Evolutionary conservation across 1,284 basidiomycete genomes (phyloP).

Genomic region (Austroboletus novae-zelandiae): DNA sequence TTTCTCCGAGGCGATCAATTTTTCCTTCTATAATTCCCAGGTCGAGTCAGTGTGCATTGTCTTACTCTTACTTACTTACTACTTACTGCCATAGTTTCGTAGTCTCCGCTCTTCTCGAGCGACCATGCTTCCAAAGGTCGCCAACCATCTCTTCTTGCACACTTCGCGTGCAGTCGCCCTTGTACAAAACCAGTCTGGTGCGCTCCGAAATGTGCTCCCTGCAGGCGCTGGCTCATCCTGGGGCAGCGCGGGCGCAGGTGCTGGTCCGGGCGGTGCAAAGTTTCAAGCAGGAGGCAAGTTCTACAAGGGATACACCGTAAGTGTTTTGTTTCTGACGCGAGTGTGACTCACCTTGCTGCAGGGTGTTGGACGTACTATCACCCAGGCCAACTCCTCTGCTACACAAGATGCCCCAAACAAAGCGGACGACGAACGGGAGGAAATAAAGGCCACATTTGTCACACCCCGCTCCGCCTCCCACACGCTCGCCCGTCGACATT

Average conservation of each 20-base stretch:
- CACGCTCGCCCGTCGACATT: slow-evolving; percentile 54
- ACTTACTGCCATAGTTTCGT: neutral
- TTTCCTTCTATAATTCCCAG: slow-evolving; percentile 15
- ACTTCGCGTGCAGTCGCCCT: slow-evolving; percentile 71
- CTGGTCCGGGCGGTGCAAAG: slow-evolving; percentile 64
- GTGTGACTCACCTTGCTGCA: slow-evolving; percentile 27
- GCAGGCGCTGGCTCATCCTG: slow-evolving; percentile 55
- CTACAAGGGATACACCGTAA: slow-evolving; percentile 57
- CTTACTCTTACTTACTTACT: neutral
- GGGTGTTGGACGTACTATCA: slow-evolving; percentile 64
- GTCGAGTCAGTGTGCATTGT: neutral
- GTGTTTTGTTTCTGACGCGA: slow-evolving; percentile 12
- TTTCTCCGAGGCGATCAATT: slow-evolving; percentile 15
- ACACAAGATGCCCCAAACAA: slow-evolving; percentile 45
- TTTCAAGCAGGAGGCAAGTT: slow-evolving; percentile 67
- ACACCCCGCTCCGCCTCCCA: slow-evolving; percentile 29
- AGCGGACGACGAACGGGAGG: slow-evolving; percentile 59
- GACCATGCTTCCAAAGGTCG: slow-evolving; percentile 76
- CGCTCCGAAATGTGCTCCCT: slow-evolving; percentile 66
- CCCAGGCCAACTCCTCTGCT: slow-evolving; percentile 62
- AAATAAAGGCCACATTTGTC: slow-evolving; percentile 37
- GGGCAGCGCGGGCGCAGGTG: slow-evolving; percentile 52
- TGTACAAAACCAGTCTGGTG: slow-evolving; percentile 64
- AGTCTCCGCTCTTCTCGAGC: slow-evolving; percentile 2
- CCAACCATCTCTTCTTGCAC: slow-evolving; percentile 69